Conservation (phyloP, 2,329 filamentous ascomycete species). For the Colletotrichum paranaense region DNA sequence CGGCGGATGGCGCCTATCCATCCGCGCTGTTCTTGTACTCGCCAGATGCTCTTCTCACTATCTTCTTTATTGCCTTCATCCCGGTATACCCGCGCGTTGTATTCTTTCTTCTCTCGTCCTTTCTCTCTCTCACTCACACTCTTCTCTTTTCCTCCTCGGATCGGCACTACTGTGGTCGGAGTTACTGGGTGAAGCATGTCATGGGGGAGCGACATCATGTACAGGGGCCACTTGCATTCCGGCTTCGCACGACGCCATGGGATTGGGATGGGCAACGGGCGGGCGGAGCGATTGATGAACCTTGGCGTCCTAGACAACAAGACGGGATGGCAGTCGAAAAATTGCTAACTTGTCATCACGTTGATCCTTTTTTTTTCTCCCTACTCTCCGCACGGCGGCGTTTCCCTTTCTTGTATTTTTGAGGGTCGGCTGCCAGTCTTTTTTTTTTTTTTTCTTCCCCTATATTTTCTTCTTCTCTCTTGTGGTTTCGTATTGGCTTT, state of each 20-base stretch:
- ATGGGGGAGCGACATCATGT: constrained; percentile 21
- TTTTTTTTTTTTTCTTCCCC: neutral
- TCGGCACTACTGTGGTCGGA: neutral
- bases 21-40: neutral
- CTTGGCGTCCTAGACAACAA: neutral
- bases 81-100: constrained; percentile 32
- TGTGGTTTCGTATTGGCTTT: neutral
- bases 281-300: neutral
- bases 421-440: constrained; percentile 9
- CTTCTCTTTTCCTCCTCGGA: neutral
- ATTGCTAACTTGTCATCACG: neutral
- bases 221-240: constrained; percentile 7
- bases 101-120: neutral
- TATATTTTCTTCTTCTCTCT: neutral
- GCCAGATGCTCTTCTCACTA: no score
- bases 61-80: constrained; percentile 1
- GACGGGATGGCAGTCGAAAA: neutral
- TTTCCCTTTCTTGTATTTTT: constrained; percentile 16
- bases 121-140: neutral
- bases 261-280: neutral
- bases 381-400: neutral
- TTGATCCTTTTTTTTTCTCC: neutral
- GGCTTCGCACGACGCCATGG: neutral
- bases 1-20: neutral
- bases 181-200: constrained; percentile 22